Conservation (phyloP, 2,329 filamentous ascomycete genomes). For the Cladosporium sp. region DNA sequence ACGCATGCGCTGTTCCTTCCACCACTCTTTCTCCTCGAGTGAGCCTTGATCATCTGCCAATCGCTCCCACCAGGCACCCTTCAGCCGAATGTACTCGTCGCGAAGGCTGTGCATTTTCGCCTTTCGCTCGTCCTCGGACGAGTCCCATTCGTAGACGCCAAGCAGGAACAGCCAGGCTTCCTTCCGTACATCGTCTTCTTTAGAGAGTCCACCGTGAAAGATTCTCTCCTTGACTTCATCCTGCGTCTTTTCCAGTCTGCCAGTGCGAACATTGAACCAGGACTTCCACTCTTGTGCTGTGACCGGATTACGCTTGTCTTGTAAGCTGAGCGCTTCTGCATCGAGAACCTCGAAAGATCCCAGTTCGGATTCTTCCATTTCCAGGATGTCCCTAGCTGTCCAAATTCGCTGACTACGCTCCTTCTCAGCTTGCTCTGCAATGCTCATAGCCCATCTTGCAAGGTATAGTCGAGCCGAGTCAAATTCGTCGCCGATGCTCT, state of each 20-base stretch:
- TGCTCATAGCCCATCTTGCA: conserved; percentile 96
- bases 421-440: conserved; percentile 90
- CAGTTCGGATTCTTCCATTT: conserved; percentile 89
- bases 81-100: conserved; percentile 90
- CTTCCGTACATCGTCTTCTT: conserved; percentile 87
- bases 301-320: conserved; percentile 72
- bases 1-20: conserved; percentile 86
- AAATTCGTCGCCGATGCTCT: conserved; percentile 93
- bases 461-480: conserved; percentile 93
- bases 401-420: conserved; percentile 83
- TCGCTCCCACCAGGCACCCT: conserved; percentile 93
- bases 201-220: conserved; percentile 86
- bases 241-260: conserved; percentile 70
- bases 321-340: conserved; percentile 64
- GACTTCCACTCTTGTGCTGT: conserved; percentile 82
- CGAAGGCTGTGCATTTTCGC: conserved; percentile 77
- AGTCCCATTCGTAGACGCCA: conserved; percentile 90
- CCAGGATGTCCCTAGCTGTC: conserved; percentile 87
- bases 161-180: conserved; percentile 95
- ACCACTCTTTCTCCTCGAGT: conserved; percentile 84
- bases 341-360: conserved; percentile 95
- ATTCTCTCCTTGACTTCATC: conserved; percentile 97
- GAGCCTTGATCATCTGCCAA: conserved; percentile 77
- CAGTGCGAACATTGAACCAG: conserved; percentile 75
- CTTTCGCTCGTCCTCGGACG: conserved; percentile 76